Base-by-base conservation (phyloP, 768 basidiomycete genomes). In the Leccinum boreale region DNA sequence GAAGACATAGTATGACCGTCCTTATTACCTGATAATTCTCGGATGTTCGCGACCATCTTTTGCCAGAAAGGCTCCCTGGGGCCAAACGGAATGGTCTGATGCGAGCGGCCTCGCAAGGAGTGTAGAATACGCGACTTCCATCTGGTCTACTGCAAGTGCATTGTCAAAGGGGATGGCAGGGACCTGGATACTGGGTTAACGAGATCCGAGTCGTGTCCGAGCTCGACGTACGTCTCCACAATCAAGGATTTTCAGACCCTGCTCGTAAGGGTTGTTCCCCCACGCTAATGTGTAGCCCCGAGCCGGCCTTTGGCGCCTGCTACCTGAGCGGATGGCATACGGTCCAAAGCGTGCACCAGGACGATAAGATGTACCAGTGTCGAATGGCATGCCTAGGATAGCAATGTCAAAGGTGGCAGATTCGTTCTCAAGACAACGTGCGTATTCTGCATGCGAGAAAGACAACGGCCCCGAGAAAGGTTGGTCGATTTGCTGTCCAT, bases 291-390 rank as follows among this genome's bases (percentile, higher is more conserved):
- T 87, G 65, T 89, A 90, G 2, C 85, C 79, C 26, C 77, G 83
- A 71, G 79, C 76, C 44, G 79, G 74, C 59, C 81, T 72, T 64
- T 90, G 87, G 9, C 87, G 78, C 49, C 89, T 78, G 66, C 87
- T 88, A 3, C 90, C 90, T 4, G 86, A 86, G 45, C 94, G 84
- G 62, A 95, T 91, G 9, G 86, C 93, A 67, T 83, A 85, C 1
- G 92, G 92, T 8, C 93, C 93, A 74, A 95, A 95, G 9, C 93
- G 83, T 12, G 92, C 92, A 5, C 92, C 92, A 17, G 72, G 77
- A 5, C 81, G 73, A 58, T 77, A 82, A 1, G 70, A 68, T 11
- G 85, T 83, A 1, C 76, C 79, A 1, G 89, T 92, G 63, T 92
- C 88, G 63, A 91, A 90, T 0, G 89, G 89, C 77, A 90, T 83